Conservation (phyloP, 331 rosid species). For the Spiraea crenata region DNA sequence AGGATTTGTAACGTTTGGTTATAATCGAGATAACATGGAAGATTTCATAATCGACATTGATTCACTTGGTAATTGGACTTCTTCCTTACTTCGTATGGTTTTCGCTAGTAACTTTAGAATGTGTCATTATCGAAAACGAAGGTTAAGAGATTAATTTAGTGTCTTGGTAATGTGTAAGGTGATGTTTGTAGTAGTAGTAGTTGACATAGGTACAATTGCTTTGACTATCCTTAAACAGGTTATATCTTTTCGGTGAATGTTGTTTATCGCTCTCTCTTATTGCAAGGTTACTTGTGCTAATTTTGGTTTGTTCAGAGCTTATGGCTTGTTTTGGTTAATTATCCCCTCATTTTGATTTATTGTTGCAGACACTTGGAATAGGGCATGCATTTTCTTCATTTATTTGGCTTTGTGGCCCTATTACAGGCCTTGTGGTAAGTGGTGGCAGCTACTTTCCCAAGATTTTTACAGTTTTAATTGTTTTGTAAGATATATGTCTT, state of each 20-base stretch:
- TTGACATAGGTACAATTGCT: neutral
- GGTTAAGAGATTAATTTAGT: neutral
- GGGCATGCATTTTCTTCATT: slow-evolving; percentile 98
- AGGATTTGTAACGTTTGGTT: neutral
- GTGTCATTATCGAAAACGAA: neutral
- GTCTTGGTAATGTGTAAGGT: neutral
- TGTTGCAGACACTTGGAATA: slow-evolving; percentile 92
- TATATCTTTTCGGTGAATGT: neutral
- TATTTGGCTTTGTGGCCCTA: slow-evolving; percentile 99
- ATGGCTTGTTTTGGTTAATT: slow-evolving; percentile 19
- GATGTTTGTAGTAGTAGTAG: neutral
- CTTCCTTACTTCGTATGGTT: neutral
- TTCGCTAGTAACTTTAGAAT: neutral
- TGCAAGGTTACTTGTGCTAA: neutral
- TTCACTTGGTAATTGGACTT: neutral
- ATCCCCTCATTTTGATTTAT: slow-evolving; percentile 16
- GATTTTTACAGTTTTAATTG: neutral
- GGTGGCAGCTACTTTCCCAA: slow-evolving; percentile 12
- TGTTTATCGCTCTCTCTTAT: neutral
- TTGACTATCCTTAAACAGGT: neutral
- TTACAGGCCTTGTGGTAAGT: slow-evolving; percentile 98
- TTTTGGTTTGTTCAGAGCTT: neutral
- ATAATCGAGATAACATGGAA: neutral
- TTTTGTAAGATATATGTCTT: neutral
- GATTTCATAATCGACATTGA: neutral